Evolutionary conservation across 352 stramenopile genomes (phyloP).

Genomic region (Discostella stelligera): DNA sequence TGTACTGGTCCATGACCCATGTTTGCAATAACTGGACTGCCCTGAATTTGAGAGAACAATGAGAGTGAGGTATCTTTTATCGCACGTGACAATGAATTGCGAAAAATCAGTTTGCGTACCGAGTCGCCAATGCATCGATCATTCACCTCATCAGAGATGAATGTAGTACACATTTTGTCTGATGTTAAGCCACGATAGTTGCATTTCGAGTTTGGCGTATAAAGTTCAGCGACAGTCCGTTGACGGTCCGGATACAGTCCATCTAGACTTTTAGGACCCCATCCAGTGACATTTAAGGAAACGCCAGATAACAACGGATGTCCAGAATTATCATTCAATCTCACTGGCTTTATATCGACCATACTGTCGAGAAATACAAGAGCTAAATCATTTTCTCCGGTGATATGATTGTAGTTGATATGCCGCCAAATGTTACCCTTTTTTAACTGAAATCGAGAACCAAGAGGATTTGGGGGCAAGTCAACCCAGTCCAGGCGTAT

Average conservation of each 20-base stretch:
- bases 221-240: neutral
- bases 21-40: neutral
- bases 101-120: neutral
- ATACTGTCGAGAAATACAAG: constrained; percentile 9
- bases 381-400: constrained; percentile 11
- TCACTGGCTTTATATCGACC: constrained; percentile 16
- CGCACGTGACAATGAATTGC: neutral
- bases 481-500: constrained; percentile 9
- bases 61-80: neutral
- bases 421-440: constrained; percentile 14
- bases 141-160: neutral
- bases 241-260: neutral
- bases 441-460: constrained; percentile 7
- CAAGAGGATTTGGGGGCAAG: neutral
- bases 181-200: constrained; percentile 4
- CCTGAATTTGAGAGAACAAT: neutral
- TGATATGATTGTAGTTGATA: constrained; percentile 2
- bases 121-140: constrained; percentile 5
- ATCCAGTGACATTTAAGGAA: constrained; percentile 1
- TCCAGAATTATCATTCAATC: neutral
- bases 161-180: constrained; percentile 12
- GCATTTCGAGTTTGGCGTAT: constrained; percentile 4
- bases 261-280: neutral
- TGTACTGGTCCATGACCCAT: constrained; percentile 3
- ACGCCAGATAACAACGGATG: neutral